Evolutionary conservation across 1,284 basidiomycete genomes (phyloP).

Genomic region (Ganoderma lingzhi): DNA sequence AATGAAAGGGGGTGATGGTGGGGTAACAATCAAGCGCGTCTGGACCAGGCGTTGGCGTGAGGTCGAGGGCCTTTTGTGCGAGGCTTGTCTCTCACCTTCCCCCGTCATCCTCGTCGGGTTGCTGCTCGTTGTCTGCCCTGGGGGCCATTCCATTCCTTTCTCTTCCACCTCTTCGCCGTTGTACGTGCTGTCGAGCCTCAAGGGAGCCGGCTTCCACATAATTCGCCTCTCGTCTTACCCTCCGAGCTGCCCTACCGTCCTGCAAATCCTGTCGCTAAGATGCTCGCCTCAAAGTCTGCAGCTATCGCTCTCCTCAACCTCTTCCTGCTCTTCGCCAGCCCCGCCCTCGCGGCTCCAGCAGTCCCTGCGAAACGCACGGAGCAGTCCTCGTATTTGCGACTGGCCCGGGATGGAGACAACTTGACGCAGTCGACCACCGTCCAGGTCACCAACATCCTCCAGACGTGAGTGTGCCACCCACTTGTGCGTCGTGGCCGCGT

Average conservation of each 20-base stretch:
- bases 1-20: constrained; percentile 17
- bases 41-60: constrained; percentile 11
- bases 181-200: constrained; percentile 46
- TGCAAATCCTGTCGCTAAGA: constrained; percentile 36
- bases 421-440: constrained; percentile 41
- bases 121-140: constrained; percentile 52
- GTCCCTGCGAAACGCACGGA: constrained; percentile 24
- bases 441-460: constrained; percentile 39
- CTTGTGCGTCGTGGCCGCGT: constrained; percentile 5
- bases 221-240: constrained; percentile 28
- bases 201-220: constrained; percentile 60
- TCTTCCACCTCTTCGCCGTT: constrained; percentile 43
- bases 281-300: constrained; percentile 42
- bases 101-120: constrained; percentile 35
- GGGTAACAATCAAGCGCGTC: constrained; percentile 26
- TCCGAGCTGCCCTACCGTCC: constrained; percentile 19
- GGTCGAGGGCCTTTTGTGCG: background rate
- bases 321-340: constrained; percentile 42
- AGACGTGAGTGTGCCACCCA: constrained; percentile 43
- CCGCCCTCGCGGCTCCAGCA: constrained; percentile 37
- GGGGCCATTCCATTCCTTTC: constrained; percentile 65
- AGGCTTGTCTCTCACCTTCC: constrained; percentile 31
- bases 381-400: constrained; percentile 29
- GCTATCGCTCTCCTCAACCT: constrained; percentile 45
- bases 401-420: constrained; percentile 32